These are phyloP conservation scores for Skeletonema potamos DNA, from an alignment of 108 stramenopile species.

Conservation along the genomic window DNA sequence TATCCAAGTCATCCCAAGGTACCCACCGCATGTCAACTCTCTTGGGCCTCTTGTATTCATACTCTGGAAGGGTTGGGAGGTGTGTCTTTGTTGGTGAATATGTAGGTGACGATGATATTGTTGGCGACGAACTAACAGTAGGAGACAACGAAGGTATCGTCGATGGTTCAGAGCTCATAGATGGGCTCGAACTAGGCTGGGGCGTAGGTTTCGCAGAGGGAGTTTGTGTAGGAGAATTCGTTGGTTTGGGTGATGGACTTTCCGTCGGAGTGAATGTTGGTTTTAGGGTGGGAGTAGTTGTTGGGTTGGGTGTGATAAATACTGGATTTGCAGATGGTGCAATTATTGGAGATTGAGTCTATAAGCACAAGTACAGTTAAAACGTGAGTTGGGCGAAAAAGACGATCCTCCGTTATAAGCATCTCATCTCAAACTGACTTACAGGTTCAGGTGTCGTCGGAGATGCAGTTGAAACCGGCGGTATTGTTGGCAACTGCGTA, in stretches of 20 bases:
- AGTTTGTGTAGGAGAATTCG: neutral
- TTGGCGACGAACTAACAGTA: neutral
- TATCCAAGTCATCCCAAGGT: conserved; percentile 11
- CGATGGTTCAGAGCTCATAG: conserved; percentile 1
- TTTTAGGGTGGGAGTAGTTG: neutral
- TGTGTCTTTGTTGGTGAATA: neutral
- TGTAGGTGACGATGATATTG: neutral
- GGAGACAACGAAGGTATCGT: neutral
- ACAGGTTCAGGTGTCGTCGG: neutral
- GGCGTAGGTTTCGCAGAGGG: neutral
- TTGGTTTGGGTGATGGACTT: neutral
- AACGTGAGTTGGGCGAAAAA: neutral
- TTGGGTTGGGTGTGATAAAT: neutral
- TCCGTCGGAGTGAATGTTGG: neutral
- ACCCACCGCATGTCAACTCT: conserved; percentile 3
- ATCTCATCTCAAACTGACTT: neutral
- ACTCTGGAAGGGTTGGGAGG: neutral
- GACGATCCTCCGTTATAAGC: neutral
- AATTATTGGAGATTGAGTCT: neutral
- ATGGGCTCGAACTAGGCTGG: neutral
- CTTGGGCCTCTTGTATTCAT: conserved; percentile 4
- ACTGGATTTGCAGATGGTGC: neutral
- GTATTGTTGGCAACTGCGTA: neutral
- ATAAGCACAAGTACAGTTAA: neutral
- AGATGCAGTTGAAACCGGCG: neutral